Conservation (phyloP, 495 filamentous ascomycete species). For the Hypoxylon fragiforme region DNA sequence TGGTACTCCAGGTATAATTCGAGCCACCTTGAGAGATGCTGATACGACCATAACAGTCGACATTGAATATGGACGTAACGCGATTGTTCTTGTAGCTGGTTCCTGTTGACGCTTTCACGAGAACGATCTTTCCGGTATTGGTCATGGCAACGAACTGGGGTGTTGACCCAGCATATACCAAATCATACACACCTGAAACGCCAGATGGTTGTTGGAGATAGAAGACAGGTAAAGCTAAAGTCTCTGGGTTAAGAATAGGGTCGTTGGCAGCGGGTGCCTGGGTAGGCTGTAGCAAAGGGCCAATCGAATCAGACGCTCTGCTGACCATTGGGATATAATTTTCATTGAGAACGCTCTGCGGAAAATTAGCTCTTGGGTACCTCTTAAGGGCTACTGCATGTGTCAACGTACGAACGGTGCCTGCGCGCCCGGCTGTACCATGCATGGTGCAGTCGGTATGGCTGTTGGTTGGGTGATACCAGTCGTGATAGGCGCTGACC, state of each 20-base stretch:
- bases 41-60: constrained; percentile 3
- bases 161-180: constrained; percentile 3
- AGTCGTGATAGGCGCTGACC: constrained; percentile 1
- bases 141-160: constrained; percentile 4
- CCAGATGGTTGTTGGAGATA: not conserved
- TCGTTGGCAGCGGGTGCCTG: not conserved
- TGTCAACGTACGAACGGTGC: constrained; percentile 6
- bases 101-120: not conserved
- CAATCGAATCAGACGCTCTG: not conserved
- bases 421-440: not conserved
- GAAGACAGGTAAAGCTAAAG: not conserved
- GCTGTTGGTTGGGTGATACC: constrained; percentile 2
- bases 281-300: not conserved
- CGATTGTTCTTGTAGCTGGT: constrained; percentile 3
- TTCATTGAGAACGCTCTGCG: constrained; percentile 8
- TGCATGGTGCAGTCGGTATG: constrained; percentile 5
- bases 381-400: not conserved
- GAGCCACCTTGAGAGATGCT: not conserved
- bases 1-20: constrained; percentile 5
- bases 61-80: constrained; percentile 5
- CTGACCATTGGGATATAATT: constrained; percentile 13
- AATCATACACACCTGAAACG: not conserved
- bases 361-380: not conserved
- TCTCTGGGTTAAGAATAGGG: constrained; percentile 4
- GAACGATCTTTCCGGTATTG: constrained; percentile 3